Conservation (phyloP, 2,329 filamentous ascomycete species). For the Dothideomycetes sp. region DNA sequence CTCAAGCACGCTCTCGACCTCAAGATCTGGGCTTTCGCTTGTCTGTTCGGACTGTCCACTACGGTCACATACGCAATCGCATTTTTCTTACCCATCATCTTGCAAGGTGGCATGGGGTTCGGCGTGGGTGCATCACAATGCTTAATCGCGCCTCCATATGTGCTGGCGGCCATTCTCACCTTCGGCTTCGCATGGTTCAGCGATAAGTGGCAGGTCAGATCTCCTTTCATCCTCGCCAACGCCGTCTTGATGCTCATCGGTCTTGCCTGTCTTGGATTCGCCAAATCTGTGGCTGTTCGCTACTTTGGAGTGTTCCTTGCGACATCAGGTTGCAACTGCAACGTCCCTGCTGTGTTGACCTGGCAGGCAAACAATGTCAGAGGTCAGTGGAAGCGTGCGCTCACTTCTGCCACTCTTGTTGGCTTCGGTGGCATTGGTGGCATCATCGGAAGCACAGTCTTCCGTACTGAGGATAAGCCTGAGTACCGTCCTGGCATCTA, state of each 20-base stretch:
- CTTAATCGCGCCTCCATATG: conserved; percentile 26
- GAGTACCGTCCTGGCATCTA: conserved; percentile 27
- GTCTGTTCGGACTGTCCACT: conserved; percentile 53
- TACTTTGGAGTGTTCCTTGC: conserved; percentile 31
- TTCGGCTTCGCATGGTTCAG: conserved; percentile 22
- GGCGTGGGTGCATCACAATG: conserved; percentile 23
- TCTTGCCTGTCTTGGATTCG: conserved; percentile 27
- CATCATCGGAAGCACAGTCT: conserved; percentile 40
- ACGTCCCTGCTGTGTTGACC: conserved; percentile 63
- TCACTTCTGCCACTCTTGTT: conserved; percentile 66
- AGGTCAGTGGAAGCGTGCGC: conserved; percentile 80
- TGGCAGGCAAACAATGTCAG: conserved; percentile 85
- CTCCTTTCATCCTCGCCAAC: conserved; percentile 28
- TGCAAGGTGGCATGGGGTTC: conserved; percentile 29
- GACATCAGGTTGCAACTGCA: conserved; percentile 37
- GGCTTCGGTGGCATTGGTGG: conserved; percentile 70
- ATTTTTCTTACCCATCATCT: conserved; percentile 31
- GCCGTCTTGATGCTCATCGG: conserved; percentile 26
- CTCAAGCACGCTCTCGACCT: conserved; percentile 38
- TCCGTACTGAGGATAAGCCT: conserved; percentile 26
- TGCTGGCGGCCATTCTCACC: conserved; percentile 25
- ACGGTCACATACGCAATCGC: conserved; percentile 36
- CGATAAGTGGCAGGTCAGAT: conserved; percentile 28
- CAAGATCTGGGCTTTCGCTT: conserved; percentile 48
- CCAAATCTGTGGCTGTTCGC: conserved; percentile 20